A percentile compares a stretch with the other conserved stretches of the same genome.
Conservation (phyloP, 768 basidiomycete genomes). For the Mycena indigotica region DNA sequence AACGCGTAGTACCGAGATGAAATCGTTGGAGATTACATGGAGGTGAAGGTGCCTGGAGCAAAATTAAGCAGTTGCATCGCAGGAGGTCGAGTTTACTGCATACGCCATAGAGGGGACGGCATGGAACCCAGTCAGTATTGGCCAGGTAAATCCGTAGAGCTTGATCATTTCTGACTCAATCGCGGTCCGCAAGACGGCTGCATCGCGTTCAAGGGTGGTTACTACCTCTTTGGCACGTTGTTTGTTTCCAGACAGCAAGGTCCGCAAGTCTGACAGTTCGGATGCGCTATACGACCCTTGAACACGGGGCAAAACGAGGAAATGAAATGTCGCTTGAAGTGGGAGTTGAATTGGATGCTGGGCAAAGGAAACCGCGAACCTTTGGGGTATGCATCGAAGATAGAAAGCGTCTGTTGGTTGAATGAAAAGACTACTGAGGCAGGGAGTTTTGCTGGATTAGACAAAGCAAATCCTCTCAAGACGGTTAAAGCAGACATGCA, state of each 20-base stretch:
- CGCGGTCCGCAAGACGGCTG: conserved; percentile 54
- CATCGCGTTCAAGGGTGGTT: conserved; percentile 54
- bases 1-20: too few relatives aligned
- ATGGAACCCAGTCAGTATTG: conserved; percentile 83
- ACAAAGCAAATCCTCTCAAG: conserved; percentile 62
- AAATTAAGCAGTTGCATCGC: conserved; percentile 7
- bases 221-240: conserved; percentile 57
- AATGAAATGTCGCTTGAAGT: conserved; percentile 75
- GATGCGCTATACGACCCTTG: conserved; percentile 32
- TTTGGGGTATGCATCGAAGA: conserved; percentile 81
- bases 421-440: conserved; percentile 60
- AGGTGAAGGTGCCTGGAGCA: conserved; percentile 72
- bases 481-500: conserved; percentile 53
- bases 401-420: conserved; percentile 56
- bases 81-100: conserved; percentile 31
- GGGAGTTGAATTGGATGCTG: background rate
- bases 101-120: conserved; percentile 85
- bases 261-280: conserved; percentile 55
- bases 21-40: conserved; percentile 82
- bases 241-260: conserved; percentile 58
- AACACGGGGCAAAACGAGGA: conserved; percentile 77
- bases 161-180: conserved; percentile 81
- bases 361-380: background rate
- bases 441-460: conserved; percentile 56
- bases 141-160: conserved; percentile 76